Conservation (phyloP, 106 monocot species). For the Platanthera guangdongensis region DNA sequence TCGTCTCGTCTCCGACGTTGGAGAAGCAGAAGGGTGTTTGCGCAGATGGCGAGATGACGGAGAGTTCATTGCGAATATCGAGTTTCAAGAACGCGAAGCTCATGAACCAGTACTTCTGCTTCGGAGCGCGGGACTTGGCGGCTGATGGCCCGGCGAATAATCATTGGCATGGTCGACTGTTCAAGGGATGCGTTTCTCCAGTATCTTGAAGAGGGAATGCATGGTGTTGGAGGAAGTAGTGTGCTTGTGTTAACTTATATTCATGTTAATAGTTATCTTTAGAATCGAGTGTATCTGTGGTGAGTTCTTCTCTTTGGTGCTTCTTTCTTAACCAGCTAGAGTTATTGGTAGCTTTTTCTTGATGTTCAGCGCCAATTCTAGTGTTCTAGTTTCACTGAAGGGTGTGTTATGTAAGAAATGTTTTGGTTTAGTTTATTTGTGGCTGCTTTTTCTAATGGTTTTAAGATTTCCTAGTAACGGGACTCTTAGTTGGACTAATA, state of each 20-base stretch:
- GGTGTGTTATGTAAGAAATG: neutral
- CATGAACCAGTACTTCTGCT: constrained; percentile 72
- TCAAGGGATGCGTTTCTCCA: constrained; percentile 32
- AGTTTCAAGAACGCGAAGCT: constrained; percentile 25
- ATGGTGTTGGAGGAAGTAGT: neutral
- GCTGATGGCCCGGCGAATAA: constrained; percentile 23
- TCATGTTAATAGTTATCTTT: neutral
- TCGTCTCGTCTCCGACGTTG: constrained; percentile 19
- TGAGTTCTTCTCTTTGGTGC: neutral
- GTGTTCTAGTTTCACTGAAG: neutral
- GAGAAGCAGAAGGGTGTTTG: constrained; percentile 30
- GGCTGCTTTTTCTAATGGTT: too few relatives aligned
- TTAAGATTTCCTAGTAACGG: too few relatives aligned
- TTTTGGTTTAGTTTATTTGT: neutral
- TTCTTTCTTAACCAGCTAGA: neutral
- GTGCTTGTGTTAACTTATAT: neutral
- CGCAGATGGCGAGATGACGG: constrained; percentile 30
- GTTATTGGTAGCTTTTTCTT: neutral
- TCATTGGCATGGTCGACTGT: constrained; percentile 19
- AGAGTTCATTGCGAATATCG: constrained; percentile 16
- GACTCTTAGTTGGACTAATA: too few relatives aligned
- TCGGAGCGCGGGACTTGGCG: constrained; percentile 52
- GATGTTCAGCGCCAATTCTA: neutral
- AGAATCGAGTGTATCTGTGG: neutral
- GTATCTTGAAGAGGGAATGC: constrained; percentile 21